A percentile compares a stretch with the other conserved stretches of the same genome.
phyloP scores from a whole-genome alignment of 208 protist genomes.

The Porcisia hertigi region DNA sequence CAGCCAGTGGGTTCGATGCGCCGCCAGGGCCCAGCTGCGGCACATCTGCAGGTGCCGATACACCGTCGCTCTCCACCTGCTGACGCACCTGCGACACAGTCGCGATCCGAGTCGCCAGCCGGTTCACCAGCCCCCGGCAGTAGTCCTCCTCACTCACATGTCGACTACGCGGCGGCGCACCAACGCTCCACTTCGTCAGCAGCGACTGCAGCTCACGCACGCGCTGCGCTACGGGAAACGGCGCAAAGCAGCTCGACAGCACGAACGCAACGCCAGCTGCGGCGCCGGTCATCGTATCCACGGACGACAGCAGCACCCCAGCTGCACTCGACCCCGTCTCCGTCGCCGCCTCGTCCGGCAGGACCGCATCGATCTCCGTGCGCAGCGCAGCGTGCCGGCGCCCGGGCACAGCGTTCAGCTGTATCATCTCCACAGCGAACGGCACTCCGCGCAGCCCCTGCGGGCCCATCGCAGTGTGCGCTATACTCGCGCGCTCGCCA shows the following conservation, averaged over 20 bases:
- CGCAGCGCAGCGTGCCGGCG: conserved; percentile 47
- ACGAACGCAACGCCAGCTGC: conserved; percentile 27
- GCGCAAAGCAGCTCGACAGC: conserved; percentile 41
- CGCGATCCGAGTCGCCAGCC: background rate
- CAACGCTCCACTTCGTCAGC: conserved; percentile 4
- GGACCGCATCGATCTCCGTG: conserved; percentile 43
- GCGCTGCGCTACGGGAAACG: conserved; percentile 39
- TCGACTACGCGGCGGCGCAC: conserved; percentile 4
- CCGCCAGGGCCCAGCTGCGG: background rate
- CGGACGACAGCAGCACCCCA: conserved; percentile 28
- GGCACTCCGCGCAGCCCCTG: too few species aligned
- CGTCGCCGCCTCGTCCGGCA: conserved; percentile 23
- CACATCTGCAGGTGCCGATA: conserved; percentile 8
- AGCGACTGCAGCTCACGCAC: conserved; percentile 5
- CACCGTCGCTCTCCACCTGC: conserved; percentile 12
- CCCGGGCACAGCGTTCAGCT: conserved; percentile 52
- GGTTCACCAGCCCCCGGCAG: conserved; percentile 6
- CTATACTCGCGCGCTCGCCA: too few species aligned
- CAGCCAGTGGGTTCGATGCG: background rate
- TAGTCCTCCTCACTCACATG: conserved; percentile 6
- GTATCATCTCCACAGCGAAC: conserved; percentile 72
- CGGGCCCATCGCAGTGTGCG: too few species aligned
- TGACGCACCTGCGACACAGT: conserved; percentile 1
- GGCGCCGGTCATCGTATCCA: conserved; percentile 20
- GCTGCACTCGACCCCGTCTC: conserved; percentile 19